These are phyloP conservation scores for Capsicum chinense DNA, from an alignment of 257 asterid species.

Conservation along the genomic window DNA sequence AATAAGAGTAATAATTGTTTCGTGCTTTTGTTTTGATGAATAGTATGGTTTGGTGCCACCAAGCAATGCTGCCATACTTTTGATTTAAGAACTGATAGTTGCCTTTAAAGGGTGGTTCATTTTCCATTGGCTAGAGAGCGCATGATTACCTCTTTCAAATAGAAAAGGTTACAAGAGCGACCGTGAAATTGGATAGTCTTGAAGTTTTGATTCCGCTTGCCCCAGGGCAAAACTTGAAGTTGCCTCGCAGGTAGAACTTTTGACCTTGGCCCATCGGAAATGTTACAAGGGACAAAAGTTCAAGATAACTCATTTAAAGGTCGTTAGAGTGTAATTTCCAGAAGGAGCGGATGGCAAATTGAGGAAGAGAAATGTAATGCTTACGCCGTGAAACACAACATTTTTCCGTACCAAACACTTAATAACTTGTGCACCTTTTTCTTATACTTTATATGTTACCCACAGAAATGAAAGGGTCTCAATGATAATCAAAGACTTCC, in stretches of 20 bases:
- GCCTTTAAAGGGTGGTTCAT: not conserved
- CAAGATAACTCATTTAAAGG: not conserved
- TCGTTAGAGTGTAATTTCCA: not conserved
- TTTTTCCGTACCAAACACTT: not conserved
- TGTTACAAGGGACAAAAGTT: no score
- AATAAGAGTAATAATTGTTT: not conserved
- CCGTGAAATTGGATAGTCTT: not conserved
- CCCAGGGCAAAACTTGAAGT: not conserved
- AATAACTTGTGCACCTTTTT: no score
- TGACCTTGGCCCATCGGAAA: not conserved
- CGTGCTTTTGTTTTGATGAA: not conserved
- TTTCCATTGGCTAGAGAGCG: not conserved
- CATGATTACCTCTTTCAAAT: not conserved
- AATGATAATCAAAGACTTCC: no score
- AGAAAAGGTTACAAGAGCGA: not conserved
- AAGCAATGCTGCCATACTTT: not conserved
- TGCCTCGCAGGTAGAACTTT: not conserved
- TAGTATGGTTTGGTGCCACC: not conserved
- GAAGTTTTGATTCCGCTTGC: not conserved
- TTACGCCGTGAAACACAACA: not conserved
- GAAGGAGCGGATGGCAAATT: not conserved
- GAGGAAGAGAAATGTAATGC: conserved; percentile 7
- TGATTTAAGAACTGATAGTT: not conserved
- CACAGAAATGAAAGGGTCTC: no score
- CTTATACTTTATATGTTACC: no score